A percentile compares a stretch with the other conserved stretches of the same genome.
Evolutionary conservation across 352 stramenopile species (phyloP).

Genomic region (Phytophthora vignae): DNA sequence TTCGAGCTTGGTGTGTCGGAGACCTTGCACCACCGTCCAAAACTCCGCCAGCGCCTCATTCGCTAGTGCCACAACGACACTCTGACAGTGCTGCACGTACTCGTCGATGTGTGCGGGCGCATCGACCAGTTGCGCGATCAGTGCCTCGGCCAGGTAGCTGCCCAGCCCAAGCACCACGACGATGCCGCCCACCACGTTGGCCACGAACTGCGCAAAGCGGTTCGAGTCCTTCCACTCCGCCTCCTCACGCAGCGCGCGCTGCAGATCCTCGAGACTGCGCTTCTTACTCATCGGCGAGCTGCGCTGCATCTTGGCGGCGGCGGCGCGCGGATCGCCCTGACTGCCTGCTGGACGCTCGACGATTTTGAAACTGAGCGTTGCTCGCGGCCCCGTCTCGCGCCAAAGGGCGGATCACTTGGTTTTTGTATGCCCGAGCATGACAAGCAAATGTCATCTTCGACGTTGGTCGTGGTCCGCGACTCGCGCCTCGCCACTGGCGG

Average conservation of each 20-base stretch:
- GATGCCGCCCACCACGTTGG: constrained; percentile 62
- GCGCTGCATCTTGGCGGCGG: constrained; percentile 9
- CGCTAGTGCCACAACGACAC: neutral
- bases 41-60: constrained; percentile 46
- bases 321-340: neutral
- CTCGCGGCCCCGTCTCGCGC: constrained; percentile 7
- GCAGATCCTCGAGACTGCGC: constrained; percentile 34
- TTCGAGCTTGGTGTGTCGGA: constrained; percentile 36
- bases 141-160: constrained; percentile 43
- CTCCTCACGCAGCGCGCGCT: constrained; percentile 31
- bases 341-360: constrained; percentile 14
- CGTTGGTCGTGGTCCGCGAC: no score
- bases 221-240: constrained; percentile 69
- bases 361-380: constrained; percentile 27
- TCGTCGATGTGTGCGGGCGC: constrained; percentile 42
- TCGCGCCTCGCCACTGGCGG: no score
- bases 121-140: constrained; percentile 38
- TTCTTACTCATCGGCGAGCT: constrained; percentile 36
- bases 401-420: constrained; percentile 9
- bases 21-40: constrained; percentile 34
- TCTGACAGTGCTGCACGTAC: constrained; percentile 24
- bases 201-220: constrained; percentile 67
- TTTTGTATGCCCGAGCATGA: constrained; percentile 19
- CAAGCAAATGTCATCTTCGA: constrained; percentile 10
- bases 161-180: constrained; percentile 54